A percentile compares a stretch with the other conserved stretches of the same genome.
phyloP scores from a whole-genome alignment of 169 alveolate genomes.

The Amoebophrya sp. region DNA sequence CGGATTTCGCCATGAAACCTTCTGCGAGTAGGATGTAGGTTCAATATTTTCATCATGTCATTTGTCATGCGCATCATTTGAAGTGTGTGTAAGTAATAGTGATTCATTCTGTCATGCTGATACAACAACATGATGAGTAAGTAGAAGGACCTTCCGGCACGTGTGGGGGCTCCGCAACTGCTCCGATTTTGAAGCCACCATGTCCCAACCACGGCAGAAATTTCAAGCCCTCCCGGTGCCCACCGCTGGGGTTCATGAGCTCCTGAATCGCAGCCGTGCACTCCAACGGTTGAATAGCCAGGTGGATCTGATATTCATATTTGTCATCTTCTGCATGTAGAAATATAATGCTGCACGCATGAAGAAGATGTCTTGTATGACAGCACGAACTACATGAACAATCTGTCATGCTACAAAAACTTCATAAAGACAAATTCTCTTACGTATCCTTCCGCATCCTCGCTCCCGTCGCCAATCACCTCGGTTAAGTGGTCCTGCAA shows the following conservation, averaged over 20 bases:
- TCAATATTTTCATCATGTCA: no score
- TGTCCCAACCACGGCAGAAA: conserved; percentile 25
- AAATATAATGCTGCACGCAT: no score
- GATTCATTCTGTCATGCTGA: no score
- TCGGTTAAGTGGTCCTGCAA: background rate
- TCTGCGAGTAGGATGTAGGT: no score
- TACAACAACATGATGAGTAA: no score
- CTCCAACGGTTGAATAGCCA: background rate
- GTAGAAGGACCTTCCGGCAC: conserved; percentile 9
- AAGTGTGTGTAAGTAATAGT: no score
- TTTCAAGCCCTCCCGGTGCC: background rate
- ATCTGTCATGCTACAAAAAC: no score
- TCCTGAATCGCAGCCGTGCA: conserved; percentile 17
- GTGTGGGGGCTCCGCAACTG: conserved; percentile 23
- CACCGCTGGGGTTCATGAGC: background rate
- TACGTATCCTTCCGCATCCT: background rate
- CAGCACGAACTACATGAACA: no score
- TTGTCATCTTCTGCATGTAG: background rate
- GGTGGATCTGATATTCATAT: background rate
- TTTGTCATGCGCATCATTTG: no score
- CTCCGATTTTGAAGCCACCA: conserved; percentile 30
- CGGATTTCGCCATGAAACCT: conserved; percentile 27
- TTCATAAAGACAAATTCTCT: no score
- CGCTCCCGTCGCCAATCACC: background rate
- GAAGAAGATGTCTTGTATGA: no score